A percentile compares a stretch with the other conserved stretches of the same genome.
Conservation (phyloP, 2,329 filamentous ascomycete species). For the Didymella exigua region DNA sequence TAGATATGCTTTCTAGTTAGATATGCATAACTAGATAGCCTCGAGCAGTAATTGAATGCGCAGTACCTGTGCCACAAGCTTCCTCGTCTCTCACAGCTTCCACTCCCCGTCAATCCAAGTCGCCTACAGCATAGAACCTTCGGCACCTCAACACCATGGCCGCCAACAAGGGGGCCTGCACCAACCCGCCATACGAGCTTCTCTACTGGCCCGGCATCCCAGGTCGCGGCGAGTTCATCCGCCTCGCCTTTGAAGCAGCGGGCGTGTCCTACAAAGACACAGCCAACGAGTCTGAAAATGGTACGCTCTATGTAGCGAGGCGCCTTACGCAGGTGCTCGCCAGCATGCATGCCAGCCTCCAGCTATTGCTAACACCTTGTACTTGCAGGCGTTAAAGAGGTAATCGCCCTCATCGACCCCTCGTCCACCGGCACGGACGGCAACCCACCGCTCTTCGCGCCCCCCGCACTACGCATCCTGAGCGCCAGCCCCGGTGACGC, state of each 20-base stretch:
- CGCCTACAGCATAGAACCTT: neutral
- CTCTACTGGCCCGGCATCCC: slow-evolving; percentile 75
- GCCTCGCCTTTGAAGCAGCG: slow-evolving; percentile 73
- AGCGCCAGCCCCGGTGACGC: slow-evolving; percentile 58
- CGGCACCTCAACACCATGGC: slow-evolving; percentile 24
- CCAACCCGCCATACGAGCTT: slow-evolving; percentile 62
- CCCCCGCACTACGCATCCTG: slow-evolving; percentile 65
- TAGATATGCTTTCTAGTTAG: too few relatives aligned
- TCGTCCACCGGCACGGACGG: slow-evolving; percentile 53
- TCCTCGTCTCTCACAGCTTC: neutral
- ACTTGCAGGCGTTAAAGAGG: slow-evolving; percentile 50
- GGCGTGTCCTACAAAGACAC: slow-evolving; percentile 69
- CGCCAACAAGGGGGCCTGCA: slow-evolving; percentile 33
- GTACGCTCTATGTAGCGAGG: slow-evolving; percentile 7
- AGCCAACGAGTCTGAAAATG: slow-evolving; percentile 58
- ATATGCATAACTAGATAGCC: neutral
- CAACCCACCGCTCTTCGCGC: slow-evolving; percentile 70
- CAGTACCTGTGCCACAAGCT: neutral
- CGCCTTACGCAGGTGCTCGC: neutral
- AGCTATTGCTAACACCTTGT: neutral
- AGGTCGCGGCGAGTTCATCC: slow-evolving; percentile 75
- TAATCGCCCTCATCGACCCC: slow-evolving; percentile 56
- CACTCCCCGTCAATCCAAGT: neutral
- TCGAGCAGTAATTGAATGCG: neutral
- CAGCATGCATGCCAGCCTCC: neutral